Conservation (phyloP, 116 monocot species). For the Thalassia testudinum region DNA sequence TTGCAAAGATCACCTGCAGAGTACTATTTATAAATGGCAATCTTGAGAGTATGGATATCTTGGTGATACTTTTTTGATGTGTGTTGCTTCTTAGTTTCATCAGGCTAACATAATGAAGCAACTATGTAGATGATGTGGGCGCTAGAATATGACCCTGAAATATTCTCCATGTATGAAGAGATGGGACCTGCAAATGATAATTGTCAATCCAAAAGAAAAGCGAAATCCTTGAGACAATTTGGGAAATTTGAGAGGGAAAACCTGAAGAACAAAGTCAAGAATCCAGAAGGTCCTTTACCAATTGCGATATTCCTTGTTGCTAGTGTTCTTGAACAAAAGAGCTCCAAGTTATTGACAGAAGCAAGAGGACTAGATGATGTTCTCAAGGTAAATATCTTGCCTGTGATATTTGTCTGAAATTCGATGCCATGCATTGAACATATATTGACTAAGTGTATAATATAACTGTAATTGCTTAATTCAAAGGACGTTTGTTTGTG, state of each 20-base stretch:
- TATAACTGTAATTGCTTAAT: no score
- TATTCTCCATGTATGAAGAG: conserved; percentile 64
- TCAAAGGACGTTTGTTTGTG: no score
- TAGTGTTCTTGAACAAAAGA: conserved; percentile 84
- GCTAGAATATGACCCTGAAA: conserved; percentile 82
- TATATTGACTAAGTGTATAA: no score
- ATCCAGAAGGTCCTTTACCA: conserved; percentile 48
- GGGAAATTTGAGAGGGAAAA: conserved; percentile 95
- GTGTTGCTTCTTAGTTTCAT: not conserved
- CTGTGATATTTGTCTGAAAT: no score
- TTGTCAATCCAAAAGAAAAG: conserved; percentile 50
- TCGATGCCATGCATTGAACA: no score
- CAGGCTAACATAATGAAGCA: not conserved
- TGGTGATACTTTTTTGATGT: no score
- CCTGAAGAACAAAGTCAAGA: conserved; percentile 43
- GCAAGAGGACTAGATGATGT: conserved; percentile 97
- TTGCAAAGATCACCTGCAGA: no score
- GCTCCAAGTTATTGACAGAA: conserved; percentile 69
- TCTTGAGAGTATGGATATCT: no score
- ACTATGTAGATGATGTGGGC: conserved; percentile 96
- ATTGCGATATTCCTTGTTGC: conserved; percentile 98
- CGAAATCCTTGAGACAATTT: conserved; percentile 66
- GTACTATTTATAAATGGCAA: no score
- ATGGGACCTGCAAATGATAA: conserved; percentile 20
- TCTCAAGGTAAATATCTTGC: conserved; percentile 44